A percentile compares a stretch with the other conserved stretches of the same genome.
Evolutionary conservation across 441 rosid species (phyloP).

Genomic region (Euphorbia celastroides): DNA sequence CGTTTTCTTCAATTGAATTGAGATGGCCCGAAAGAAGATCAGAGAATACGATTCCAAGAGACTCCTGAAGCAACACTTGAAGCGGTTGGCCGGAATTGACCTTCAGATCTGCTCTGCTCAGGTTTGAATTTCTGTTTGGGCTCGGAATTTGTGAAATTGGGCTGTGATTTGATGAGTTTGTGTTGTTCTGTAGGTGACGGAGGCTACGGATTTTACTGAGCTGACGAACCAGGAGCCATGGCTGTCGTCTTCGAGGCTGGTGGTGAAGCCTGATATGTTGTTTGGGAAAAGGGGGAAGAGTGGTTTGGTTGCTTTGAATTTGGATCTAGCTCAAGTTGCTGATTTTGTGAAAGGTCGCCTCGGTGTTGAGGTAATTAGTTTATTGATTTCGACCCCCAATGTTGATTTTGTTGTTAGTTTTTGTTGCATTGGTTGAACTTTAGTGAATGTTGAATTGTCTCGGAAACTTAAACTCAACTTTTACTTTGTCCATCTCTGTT

Average conservation of each 20-base stretch:
- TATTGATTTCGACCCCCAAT: neutral
- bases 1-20: conserved; percentile 1
- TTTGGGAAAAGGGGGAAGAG: conserved; percentile 95
- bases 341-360: conserved; percentile 80
- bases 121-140: conserved; percentile 25
- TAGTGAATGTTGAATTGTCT: too few species aligned
- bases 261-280: conserved; percentile 92
- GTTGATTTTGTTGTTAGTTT: neutral
- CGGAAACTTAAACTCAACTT: too few species aligned
- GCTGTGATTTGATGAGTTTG: neutral
- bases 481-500: too few species aligned
- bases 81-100: conserved; percentile 42
- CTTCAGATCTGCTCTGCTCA: conserved; percentile 39
- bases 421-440: neutral
- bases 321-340: conserved; percentile 90
- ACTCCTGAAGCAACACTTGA: conserved; percentile 71
- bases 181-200: conserved; percentile 47
- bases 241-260: conserved; percentile 79
- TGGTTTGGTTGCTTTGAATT: conserved; percentile 77
- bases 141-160: neutral
- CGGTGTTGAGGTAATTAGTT: conserved; percentile 60
- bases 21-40: conserved; percentile 94
- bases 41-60: conserved; percentile 94
- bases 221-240: conserved; percentile 69
- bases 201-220: conserved; percentile 71